A percentile compares a stretch with the other conserved stretches of the same genome.
phyloP scores from a whole-genome alignment of 2,329 filamentous ascomycete genomes.

The Diaporthe sp. region DNA sequence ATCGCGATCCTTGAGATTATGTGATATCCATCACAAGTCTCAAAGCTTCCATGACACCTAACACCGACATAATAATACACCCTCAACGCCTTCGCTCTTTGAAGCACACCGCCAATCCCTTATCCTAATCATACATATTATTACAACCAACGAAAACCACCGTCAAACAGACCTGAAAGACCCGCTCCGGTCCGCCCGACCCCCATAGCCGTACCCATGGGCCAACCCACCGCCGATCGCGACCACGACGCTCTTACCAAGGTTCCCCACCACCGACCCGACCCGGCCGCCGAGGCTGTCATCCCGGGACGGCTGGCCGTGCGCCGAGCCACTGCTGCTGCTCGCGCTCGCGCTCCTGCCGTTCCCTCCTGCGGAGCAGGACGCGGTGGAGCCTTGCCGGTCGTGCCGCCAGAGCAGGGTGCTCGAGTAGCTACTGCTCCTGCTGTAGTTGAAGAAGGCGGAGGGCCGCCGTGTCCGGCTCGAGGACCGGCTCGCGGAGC shows the following conservation, averaged over 20 bases:
- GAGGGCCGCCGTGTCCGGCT: background rate
- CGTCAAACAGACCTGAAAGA: constrained; percentile 10
- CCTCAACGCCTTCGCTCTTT: background rate
- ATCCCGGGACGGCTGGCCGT: background rate
- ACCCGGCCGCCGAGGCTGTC: background rate
- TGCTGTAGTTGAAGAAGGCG: constrained; percentile 17
- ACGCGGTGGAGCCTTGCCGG: too few relatives aligned
- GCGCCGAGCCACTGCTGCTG: too few relatives aligned
- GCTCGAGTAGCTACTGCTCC: constrained; percentile 27
- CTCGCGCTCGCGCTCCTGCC: background rate
- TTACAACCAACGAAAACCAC: background rate
- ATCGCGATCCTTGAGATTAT: background rate
- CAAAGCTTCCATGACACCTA: background rate
- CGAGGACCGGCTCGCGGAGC: background rate
- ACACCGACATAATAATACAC: background rate
- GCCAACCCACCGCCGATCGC: constrained; percentile 10
- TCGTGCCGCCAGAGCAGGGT: constrained; percentile 30
- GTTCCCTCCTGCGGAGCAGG: background rate
- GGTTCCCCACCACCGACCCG: constrained; percentile 18
- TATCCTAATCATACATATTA: background rate
- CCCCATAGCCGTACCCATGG: constrained; percentile 12
- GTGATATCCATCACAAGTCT: background rate
- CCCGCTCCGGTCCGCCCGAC: background rate
- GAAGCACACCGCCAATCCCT: background rate
- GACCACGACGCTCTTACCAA: constrained; percentile 5